These are phyloP conservation scores for Serendipita indica DNA, from an alignment of 768 basidiomycete genomes.

Conservation along the genomic window DNA sequence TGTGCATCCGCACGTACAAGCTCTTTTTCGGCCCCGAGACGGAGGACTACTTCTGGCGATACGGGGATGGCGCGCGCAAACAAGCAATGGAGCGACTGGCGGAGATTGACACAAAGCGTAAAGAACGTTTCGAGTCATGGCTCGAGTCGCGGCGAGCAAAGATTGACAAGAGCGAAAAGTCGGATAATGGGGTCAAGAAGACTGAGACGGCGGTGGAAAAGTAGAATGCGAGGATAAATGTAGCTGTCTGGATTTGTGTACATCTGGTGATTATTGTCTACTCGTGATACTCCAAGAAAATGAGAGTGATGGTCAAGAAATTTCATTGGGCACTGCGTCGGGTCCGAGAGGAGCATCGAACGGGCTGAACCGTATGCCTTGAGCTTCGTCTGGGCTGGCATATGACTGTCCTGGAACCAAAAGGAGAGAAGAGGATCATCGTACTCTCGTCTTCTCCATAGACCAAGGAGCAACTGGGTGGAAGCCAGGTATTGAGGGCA, in stretches of 20 bases:
- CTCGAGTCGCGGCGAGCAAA: not conserved
- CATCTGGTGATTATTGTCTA: not conserved
- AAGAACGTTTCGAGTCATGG: not conserved
- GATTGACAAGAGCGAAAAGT: not conserved
- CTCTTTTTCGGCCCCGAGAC: conserved; percentile 59
- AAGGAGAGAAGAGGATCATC: not conserved
- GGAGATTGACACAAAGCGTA: not conserved
- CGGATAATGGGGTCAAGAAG: not conserved
- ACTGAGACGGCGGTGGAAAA: not conserved
- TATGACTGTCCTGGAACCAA: not conserved
- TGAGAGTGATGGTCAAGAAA: not conserved
- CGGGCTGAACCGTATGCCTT: not conserved
- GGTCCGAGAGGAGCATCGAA: not conserved
- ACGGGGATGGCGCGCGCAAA: conserved; percentile 5
- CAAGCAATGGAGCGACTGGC: not conserved
- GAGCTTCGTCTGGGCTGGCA: not conserved
- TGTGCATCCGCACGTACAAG: conserved; percentile 58
- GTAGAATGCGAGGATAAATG: not conserved
- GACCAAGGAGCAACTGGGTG: not conserved
- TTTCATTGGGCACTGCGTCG: not conserved
- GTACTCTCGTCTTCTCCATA: not conserved
- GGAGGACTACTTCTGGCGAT: conserved; percentile 18
- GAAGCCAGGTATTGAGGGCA: not conserved
- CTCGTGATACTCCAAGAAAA: no score
- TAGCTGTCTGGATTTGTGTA: not conserved